Base-by-base conservation (phyloP, 805 yeast genomes). In the Dipodascus geniculatus region DNA sequence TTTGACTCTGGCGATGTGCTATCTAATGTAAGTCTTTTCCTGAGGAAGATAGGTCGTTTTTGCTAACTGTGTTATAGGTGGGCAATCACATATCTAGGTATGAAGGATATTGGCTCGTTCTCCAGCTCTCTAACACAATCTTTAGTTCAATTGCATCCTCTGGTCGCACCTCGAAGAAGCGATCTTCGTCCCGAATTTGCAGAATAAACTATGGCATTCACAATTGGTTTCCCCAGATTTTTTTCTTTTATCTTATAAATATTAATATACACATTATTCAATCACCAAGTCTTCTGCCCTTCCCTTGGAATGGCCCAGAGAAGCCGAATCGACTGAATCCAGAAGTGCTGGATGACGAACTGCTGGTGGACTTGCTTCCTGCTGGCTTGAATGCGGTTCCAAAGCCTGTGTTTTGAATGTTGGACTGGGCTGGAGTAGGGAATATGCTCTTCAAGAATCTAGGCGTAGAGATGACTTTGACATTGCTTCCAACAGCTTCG, bases 91-190 rank as follows among this genome's bases (percentile, higher is more conserved):
- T 89, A 88, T 65, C 74, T 89, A 59, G 76, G 73, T 28, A 24
- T 24, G 33, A 22, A 16, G 22, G 22, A 17, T n/a, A 42, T 22
- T 22, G 23, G 6, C 6, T 3, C 28, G 9, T 8, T 22, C 11
- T 22, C 9, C 17, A 17, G 4, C n/a, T 42, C 4, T 22, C 31
- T 22, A 47, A 14, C 49, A 42, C 22, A 4, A 14, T 47, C 9
- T 14, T 14, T 24, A 22, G 65, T 64, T 35, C 97, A 90, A 67
- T 73, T 90, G 55, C 96, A 90, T 69, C 97, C 97, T 3, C 74
- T 90, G 63, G 95, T 87, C 55, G 88, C 80, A 48, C 97, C 97
- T 47, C 85, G 85, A 67, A 81, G 97, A 63, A 80, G 95, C 1
- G 96, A 90, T 64, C 71, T 89, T 67, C 82, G 96, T 71, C 95